Base-by-base conservation (phyloP, 1,284 basidiomycete species). In the Tilletia walkeri region DNA sequence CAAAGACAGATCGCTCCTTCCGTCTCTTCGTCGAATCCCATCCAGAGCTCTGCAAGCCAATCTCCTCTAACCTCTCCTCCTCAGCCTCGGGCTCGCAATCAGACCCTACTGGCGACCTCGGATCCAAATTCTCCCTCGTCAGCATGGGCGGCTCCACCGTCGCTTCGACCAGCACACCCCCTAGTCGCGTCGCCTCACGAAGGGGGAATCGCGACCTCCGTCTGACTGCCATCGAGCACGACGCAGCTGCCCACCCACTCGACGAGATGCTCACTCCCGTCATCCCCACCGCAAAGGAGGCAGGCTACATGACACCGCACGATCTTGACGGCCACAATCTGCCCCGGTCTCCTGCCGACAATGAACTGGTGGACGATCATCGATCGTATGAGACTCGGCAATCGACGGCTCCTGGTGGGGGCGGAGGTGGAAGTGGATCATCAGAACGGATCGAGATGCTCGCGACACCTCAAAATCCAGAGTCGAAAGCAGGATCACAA, bases 1-100 rank as follows among this genome's bases (percentile, higher is more conserved):
- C 90, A 80, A 96, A 96, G 88, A 89, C 90, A 41, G 96, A 99
- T 82, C 89, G 92, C 68, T 92, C 90, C 82, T 99, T 93, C 87
- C 88, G 90, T 73, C 90, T 93, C 7, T 99, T 96, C 82, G 90
- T 98, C 76, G 88, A 90, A 76, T 92, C 94, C 36, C 94, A 96
- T 82, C 94, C 94, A 9, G 93, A 96, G 82, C 86, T 95, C 65
- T 90, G 89, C 73, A 39, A 56, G 30, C 66, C 66, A 9, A 36
- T 41, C 48, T 18, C 66, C 6, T 47, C 30, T 7, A 16, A 48
- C 30, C 5, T 16, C 12, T 10, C 18, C 14, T 66, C 39, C 41
- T 18, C 39, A 0, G 9, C 65, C 36, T 34, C 56, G 9, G 24
- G n/a, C 56, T 12, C 12, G n/a, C 56, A 7, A 45, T 7, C 41